phyloP scores from a whole-genome alignment of 1,139 yeast genomes.

The Candida frijolesensis region DNA sequence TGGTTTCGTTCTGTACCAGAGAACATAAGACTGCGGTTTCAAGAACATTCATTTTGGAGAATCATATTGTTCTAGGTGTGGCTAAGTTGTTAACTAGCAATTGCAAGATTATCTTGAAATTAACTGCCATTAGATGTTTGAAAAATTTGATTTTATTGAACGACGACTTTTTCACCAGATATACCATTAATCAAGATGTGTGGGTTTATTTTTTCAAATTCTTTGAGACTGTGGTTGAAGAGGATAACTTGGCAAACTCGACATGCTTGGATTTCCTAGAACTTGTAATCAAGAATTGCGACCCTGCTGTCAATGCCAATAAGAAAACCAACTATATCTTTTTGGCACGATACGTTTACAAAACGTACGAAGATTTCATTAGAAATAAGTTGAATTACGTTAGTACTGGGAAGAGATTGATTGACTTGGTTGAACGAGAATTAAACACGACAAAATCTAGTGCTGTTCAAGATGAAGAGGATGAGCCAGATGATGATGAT shows the following conservation, averaged over 20 bases:
- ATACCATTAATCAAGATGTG: conserved; percentile 58
- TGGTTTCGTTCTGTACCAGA: conserved; percentile 64
- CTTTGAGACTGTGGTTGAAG: conserved; percentile 50
- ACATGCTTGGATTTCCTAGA: conserved; percentile 74
- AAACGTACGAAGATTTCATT: conserved; percentile 31
- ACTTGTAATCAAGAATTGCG: conserved; percentile 41
- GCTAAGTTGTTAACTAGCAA: conserved; percentile 43
- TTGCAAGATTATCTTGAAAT: conserved; percentile 52
- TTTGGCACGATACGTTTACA: conserved; percentile 52
- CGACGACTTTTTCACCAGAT: conserved; percentile 60
- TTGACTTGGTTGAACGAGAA: conserved; percentile 33
- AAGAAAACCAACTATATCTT: conserved; percentile 44
- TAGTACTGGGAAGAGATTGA: conserved; percentile 34
- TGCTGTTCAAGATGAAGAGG: conserved; percentile 21
- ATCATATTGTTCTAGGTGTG: conserved; percentile 56
- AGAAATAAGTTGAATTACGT: conserved; percentile 26
- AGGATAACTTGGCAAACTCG: conserved; percentile 71
- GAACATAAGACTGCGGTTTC: conserved; percentile 62
- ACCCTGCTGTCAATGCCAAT: conserved; percentile 20
- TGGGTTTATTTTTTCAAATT: conserved; percentile 53
- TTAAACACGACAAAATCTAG: background rate
- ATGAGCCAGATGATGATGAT: conserved; percentile 27
- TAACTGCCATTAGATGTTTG: conserved; percentile 67
- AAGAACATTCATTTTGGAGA: conserved; percentile 61
- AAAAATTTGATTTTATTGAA: conserved; percentile 60